Percentiles rank a stretch among this genome's conserved stretches.
Conservation (phyloP, 345 rosid species). For the Eutrema heterophyllum region DNA sequence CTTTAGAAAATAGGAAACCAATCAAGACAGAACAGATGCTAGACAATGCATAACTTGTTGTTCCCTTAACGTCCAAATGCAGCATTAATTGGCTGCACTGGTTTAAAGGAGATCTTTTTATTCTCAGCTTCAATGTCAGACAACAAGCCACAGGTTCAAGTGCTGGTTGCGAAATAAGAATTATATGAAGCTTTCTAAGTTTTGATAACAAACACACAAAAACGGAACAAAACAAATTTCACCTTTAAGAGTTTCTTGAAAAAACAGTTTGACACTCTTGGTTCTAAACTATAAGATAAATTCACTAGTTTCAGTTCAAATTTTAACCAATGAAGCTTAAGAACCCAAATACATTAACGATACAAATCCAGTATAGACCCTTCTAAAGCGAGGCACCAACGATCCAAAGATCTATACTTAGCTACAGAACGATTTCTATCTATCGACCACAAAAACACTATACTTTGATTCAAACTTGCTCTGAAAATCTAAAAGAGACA, state of each 20-base stretch:
- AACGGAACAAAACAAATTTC: background rate
- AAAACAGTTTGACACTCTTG: background rate
- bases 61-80: conserved; percentile 79
- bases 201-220: background rate
- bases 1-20: background rate
- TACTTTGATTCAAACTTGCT: background rate
- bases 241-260: too few species aligned
- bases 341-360: too few species aligned
- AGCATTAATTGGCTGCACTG: conserved; percentile 40
- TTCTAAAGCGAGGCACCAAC: too few species aligned
- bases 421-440: background rate
- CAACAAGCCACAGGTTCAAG: conserved; percentile 21
- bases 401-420: background rate
- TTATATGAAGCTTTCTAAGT: conserved; percentile 17
- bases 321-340: background rate
- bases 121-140: conserved; percentile 43
- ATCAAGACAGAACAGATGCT: background rate
- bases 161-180: background rate
- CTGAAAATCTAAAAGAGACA: background rate
- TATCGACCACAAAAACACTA: background rate
- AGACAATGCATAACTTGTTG: conserved; percentile 24
- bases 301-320: background rate
- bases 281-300: background rate
- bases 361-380: too few species aligned
- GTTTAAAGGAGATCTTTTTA: conserved; percentile 60